Conservation (phyloP, 2,329 filamentous ascomycete genomes). For the Hypoxylon sp. region DNA sequence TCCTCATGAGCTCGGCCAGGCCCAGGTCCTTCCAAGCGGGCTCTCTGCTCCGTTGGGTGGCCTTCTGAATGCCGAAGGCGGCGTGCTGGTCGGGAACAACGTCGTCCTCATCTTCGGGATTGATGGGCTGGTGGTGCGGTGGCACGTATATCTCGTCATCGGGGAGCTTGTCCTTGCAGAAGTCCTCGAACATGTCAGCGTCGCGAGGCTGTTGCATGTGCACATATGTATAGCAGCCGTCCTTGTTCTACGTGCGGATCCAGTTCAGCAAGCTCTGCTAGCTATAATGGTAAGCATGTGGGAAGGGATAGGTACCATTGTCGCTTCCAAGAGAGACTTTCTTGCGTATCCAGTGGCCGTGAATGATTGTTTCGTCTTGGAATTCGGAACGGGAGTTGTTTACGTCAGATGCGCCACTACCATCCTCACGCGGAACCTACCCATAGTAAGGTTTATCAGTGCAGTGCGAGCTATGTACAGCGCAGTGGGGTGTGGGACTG, state of each 20-base stretch:
- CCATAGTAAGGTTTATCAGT: not conserved
- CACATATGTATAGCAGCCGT: conserved; percentile 79
- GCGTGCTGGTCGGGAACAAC: conserved; percentile 90
- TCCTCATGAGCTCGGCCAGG: conserved; percentile 76
- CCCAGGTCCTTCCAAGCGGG: conserved; percentile 84
- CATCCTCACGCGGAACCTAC: not conserved
- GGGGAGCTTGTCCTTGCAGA: conserved; percentile 77
- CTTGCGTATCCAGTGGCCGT: not conserved
- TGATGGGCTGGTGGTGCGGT: conserved; percentile 81
- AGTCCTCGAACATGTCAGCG: conserved; percentile 84
- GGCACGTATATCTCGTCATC: conserved; percentile 86
- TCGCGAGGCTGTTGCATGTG: conserved; percentile 79
- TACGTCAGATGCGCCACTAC: not conserved
- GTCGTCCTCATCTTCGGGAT: conserved; percentile 90
- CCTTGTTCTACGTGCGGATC: conserved; percentile 69
- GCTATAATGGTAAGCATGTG: not conserved
- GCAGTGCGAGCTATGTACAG: not conserved
- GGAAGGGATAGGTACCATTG: conserved; percentile 29
- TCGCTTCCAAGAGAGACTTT: conserved; percentile 2
- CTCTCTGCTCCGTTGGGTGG: conserved; percentile 78
- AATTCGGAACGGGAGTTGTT: not conserved
- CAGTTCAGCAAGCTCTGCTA: conserved; percentile 12
- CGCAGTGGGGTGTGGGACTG: not conserved
- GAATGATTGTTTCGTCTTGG: not conserved
- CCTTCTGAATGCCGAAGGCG: conserved; percentile 86